Evolutionary conservation across 345 rosid genomes (phyloP), one percentile per base, ranked within the genome.

Genomic region (Geranium brycei): DNA sequence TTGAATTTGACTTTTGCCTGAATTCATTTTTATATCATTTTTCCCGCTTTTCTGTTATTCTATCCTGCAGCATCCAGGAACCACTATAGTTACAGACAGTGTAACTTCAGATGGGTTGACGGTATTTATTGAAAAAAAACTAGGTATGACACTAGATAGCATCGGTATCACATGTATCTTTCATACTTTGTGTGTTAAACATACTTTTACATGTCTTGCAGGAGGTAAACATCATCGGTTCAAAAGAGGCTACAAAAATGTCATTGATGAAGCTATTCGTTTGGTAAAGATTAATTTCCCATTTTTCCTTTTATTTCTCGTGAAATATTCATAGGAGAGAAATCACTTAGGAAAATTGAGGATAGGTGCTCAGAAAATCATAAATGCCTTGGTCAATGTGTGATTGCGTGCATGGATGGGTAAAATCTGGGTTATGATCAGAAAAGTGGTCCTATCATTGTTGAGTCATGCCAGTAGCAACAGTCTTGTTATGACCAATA

Each of bases 71-170:
- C 99, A 88, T 86, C 96, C 92, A n/a, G 91, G 91, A 69, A 83
- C 97, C 63, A 85, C 97, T 60, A 85, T 90, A 65, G 99, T 93
- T 55, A 93, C 99, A 1, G 99, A 93, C 70, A 93, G 99, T 41
- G 99, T 93, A 59, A 90, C 99, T 73, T 92, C 98, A n/a, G 98
- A 92, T 64, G 96, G 97, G 51, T 75, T 93, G 73, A 82, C 96
- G 16, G 69, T 86, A 47, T 90, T 88, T 72, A 90, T 93, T 64
- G 96, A 90, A 74, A 78, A 90, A 76, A 85, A 86, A 78, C 97
- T 93, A 17, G 96, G 97, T 93, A 86, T 56, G 79, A 56, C 14
- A 62, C 68, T 66, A 53, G 59, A 5, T 3, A 76, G 14, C 56
- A 30, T 31, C 58, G 69, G 19, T 14, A 16, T 12, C 58, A 19